Evolutionary conservation across 2,329 filamentous ascomycete genomes (phyloP), one percentile per base, ranked within the genome.

Genomic region (Neurospora sp.): DNA sequence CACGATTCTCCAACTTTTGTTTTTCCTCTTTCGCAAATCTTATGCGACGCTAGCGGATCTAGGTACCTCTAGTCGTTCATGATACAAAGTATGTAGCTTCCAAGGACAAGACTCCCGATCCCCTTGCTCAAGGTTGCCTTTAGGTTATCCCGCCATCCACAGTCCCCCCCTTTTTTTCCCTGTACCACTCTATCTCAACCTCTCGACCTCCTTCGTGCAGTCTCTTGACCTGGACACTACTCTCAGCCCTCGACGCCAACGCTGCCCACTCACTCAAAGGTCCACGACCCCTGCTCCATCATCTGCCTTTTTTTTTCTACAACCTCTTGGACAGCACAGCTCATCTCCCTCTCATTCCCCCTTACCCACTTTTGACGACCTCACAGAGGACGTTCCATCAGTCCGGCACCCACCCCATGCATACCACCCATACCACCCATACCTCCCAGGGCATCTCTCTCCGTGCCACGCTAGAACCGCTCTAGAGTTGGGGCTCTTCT

Each of bases 401-500:
- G 23, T 28, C 23, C 23, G 23, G 23, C 23, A 28, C 23, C 23
- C 23, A 28, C 23, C 23, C 23, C 23, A 28, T 28, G 23, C 23
- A 28, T 28, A 23, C 23, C 23, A 23, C 23, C 52, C 52, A 58
- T 58, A 58, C 52, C 23, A 17, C 52, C 52, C 52, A 33, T 62
- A 62, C 52, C 23, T 62, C 52, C 28, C 13, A 17, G 52, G 52
- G 52, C 52, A 52, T 62, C 67, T 62, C 42, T 43, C 15, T 33
- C 43, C 62, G 43, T 68, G n/a, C 13, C 17, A 62, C 40, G 28
- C 40, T 68, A 58, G 67, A 68, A 58, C 33, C 28, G 52, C 40
- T 19, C 17, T 68, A 58, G 67, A 68, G 38, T 38, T 52, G 36
- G 67, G 42, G 28, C 40, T 68, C 67, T 38, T 68, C 67, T 62